Evolutionary conservation across 2,329 filamentous ascomycete species (phyloP), one percentile per base, ranked within the genome.

Genomic region (Aspergillus glaucus): DNA sequence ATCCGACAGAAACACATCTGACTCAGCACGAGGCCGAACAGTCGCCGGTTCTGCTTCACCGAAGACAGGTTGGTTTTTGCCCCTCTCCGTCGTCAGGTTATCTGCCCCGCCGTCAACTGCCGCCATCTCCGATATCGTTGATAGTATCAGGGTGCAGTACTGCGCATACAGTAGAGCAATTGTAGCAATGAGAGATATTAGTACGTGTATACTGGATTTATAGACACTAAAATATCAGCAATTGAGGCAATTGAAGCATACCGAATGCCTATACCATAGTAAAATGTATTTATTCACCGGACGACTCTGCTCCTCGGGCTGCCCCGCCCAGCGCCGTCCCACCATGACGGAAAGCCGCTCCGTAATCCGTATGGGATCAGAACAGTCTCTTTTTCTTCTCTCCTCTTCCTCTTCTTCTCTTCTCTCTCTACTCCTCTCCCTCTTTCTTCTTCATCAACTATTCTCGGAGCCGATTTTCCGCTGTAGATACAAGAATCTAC

Each of bases 311-410:
- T 68, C 65, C 64, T 62, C 54, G 42, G 28, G 32, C 51, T 53
- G 57, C 57, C 58, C 57, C 58, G 55, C 58, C 54, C 28, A 26
- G 10, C 26, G 43, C 26, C 41, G 53, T 59, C 59, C 62, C 59
- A 60, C 59, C 52, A 61, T 67, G 64, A 67, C 64, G 63, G 64
- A 66, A 64, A 57, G 59, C 62, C 61, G 61, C 62, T 65, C 63
- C 63, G 64, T 66, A 60, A 65, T 58, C 62, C 58, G 51, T 50
- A 34, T 14, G 21, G 30, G 32, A 40, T 36, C 32, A 30, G 37
- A 22, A 17, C 21, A 19, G 15, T n/a, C n/a, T 43, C 32, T 45
- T 45, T 34, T 52, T 52, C 47, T 45, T 43, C 45, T 57, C 48
- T 52, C 55, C 49, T 61, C 51, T 55, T 53, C 44, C 45, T 48